Evolutionary conservation across 1,284 basidiomycete genomes (phyloP).

Genomic region (Fomitopsis schrenkii): DNA sequence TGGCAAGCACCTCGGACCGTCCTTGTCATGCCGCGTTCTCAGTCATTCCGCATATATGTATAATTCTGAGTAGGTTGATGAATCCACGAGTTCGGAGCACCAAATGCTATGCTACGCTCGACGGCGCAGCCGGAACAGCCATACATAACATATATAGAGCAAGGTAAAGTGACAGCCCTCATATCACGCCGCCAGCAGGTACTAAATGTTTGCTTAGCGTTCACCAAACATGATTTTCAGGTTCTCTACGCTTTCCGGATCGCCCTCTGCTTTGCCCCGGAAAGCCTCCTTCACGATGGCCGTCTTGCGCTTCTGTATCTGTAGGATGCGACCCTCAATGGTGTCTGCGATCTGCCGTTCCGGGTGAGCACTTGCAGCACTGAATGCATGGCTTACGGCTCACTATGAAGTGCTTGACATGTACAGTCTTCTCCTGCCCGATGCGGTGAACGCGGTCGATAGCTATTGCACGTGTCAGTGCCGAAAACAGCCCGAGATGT

Average conservation of each 20-base stretch:
- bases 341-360: slow-evolving; percentile 60
- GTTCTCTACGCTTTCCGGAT: slow-evolving; percentile 73
- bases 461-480: slow-evolving; percentile 35
- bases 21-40: too few species aligned
- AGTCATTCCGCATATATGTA: too few species aligned
- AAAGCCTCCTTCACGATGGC: slow-evolving; percentile 83
- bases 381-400: slow-evolving; percentile 22
- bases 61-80: too few species aligned
- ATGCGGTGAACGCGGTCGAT: slow-evolving; percentile 81
- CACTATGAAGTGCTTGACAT: slow-evolving; percentile 90
- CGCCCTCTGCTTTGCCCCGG: slow-evolving; percentile 44
- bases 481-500: not conserved
- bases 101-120: too few species aligned
- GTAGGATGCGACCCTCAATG: slow-evolving; percentile 78
- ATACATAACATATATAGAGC: not conserved
- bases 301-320: slow-evolving; percentile 88
- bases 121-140: too few species aligned
- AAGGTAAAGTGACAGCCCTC: too few species aligned
- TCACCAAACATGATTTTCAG: slow-evolving; percentile 72
- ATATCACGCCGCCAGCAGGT: not conserved
- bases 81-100: too few species aligned
- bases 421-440: slow-evolving; percentile 82
- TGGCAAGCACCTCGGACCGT: too few species aligned
- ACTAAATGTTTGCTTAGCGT: slow-evolving; percentile 6
- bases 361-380: not conserved